Conservation (phyloP, 2,329 filamentous ascomycete genomes). For the Metarhizium humberi region DNA sequence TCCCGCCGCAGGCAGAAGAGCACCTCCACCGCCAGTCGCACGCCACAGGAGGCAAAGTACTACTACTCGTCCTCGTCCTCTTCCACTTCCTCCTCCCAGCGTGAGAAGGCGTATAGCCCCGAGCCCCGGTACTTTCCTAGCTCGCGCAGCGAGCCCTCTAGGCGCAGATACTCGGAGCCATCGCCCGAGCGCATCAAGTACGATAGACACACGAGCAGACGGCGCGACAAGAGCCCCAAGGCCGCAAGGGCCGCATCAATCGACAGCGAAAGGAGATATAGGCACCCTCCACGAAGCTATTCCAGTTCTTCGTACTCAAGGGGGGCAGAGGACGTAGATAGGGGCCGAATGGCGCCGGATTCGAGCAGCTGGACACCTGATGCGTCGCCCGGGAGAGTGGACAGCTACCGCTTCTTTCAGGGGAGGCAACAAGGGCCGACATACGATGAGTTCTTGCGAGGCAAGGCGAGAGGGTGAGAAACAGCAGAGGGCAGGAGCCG, state of each 20-base stretch:
- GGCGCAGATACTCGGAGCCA: neutral
- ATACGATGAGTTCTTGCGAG: conserved; percentile 14
- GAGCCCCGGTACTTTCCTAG: neutral
- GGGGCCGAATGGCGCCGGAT: neutral
- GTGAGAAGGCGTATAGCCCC: neutral
- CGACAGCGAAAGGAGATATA: neutral
- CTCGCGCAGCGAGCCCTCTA: neutral
- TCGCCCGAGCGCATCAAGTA: neutral
- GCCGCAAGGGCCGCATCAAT: neutral
- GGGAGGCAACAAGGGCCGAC: conserved; percentile 12
- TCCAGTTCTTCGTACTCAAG: conserved; percentile 2
- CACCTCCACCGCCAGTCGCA: neutral
- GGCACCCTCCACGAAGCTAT: neutral
- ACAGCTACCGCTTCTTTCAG: conserved; percentile 20
- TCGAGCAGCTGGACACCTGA: conserved; percentile 5
- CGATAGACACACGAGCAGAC: neutral
- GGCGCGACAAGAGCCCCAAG: conserved; percentile 2
- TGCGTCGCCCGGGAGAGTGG: conserved; percentile 10
- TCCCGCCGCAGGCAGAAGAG: neutral
- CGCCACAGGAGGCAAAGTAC: neutral
- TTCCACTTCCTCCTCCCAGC: neutral
- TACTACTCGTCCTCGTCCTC: neutral
- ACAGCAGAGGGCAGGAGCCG: neutral
- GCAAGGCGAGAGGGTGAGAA: neutral
- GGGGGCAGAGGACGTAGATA: neutral